A percentile compares a stretch with the other conserved stretches of the same genome.
These are phyloP conservation scores for Fistulinella cinereoalba DNA, from an alignment of 1,284 basidiomycete species.

Conservation along the genomic window DNA sequence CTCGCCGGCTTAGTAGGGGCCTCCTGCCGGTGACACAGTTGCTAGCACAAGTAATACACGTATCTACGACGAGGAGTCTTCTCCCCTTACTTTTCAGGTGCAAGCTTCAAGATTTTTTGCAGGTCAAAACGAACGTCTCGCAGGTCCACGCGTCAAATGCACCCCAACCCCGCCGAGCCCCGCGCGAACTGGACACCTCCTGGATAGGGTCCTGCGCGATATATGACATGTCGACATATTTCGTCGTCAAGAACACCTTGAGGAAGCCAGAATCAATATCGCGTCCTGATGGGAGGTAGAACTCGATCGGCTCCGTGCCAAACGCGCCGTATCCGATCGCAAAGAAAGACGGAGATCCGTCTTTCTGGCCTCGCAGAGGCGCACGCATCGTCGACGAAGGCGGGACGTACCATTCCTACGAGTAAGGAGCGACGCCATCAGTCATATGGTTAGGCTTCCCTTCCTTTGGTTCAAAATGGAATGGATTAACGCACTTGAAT, in stretches of 20 bases:
- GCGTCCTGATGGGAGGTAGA: constrained; percentile 10
- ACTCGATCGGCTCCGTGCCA: constrained; percentile 22
- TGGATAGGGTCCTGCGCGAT: constrained; percentile 13
- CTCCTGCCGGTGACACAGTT: too few species aligned
- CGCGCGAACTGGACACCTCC: constrained; percentile 4
- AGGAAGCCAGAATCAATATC: constrained; percentile 19
- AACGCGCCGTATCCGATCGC: constrained; percentile 24
- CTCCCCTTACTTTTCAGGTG: not conserved
- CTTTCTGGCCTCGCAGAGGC: constrained; percentile 8
- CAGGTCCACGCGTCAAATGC: constrained; percentile 14
- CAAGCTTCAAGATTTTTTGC: constrained; percentile 5
- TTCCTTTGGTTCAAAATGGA: too few species aligned
- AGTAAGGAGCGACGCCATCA: not conserved
- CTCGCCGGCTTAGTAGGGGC: too few species aligned
- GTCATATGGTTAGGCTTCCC: not conserved
- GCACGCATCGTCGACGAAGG: constrained; percentile 2
- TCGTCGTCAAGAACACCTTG: constrained; percentile 22
- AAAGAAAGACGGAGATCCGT: constrained; percentile 14
- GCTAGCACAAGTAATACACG: too few species aligned
- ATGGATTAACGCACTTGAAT: constrained; percentile 11
- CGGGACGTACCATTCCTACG: constrained; percentile 20
- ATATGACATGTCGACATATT: constrained; percentile 17
- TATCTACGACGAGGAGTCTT: not conserved
- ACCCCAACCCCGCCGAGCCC: not conserved
- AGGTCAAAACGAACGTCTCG: constrained; percentile 25